These are phyloP conservation scores for Phytopythium montanum DNA, from an alignment of 352 stramenopile species.

Conservation along the genomic window DNA sequence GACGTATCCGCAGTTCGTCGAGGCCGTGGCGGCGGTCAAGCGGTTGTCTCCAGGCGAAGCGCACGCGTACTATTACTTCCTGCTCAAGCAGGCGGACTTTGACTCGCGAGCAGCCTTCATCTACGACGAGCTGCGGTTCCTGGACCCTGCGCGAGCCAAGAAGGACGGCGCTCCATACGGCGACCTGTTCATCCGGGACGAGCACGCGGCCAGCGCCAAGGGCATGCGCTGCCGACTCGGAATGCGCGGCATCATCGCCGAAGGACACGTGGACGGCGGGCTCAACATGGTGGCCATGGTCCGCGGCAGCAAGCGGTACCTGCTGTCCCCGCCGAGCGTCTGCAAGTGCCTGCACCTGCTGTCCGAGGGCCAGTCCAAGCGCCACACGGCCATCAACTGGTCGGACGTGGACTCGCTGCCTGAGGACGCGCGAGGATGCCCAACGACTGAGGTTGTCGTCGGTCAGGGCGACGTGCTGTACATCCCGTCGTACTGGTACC, in stretches of 20 bases:
- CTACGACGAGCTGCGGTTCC: conserved; percentile 89
- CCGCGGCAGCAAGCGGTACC: conserved; percentile 89
- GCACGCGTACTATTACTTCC: conserved; percentile 53
- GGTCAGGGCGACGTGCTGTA: conserved; percentile 93
- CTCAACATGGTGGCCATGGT: conserved; percentile 94
- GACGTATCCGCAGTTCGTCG: conserved; percentile 59
- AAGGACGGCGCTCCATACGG: conserved; percentile 31
- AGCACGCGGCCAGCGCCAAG: conserved; percentile 19
- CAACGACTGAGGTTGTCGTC: conserved; percentile 89
- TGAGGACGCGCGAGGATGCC: conserved; percentile 39
- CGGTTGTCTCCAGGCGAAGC: conserved; percentile 10
- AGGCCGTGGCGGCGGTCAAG: conserved; percentile 23
- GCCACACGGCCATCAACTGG: conserved; percentile 93
- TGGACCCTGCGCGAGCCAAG: conserved; percentile 86
- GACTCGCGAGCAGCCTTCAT: conserved; percentile 37
- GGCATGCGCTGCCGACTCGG: conserved; percentile 86
- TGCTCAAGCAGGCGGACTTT: conserved; percentile 56
- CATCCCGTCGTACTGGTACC: conserved; percentile 93
- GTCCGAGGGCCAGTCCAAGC: conserved; percentile 65
- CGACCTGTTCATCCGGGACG: conserved; percentile 52
- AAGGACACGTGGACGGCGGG: conserved; percentile 92
- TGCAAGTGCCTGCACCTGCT: conserved; percentile 81
- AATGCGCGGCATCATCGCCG: conserved; percentile 91
- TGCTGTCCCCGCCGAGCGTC: conserved; percentile 88
- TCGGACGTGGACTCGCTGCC: conserved; percentile 40